These are phyloP conservation scores for Coffea canephora DNA, from an alignment of 257 asterid species.

Conservation along the genomic window DNA sequence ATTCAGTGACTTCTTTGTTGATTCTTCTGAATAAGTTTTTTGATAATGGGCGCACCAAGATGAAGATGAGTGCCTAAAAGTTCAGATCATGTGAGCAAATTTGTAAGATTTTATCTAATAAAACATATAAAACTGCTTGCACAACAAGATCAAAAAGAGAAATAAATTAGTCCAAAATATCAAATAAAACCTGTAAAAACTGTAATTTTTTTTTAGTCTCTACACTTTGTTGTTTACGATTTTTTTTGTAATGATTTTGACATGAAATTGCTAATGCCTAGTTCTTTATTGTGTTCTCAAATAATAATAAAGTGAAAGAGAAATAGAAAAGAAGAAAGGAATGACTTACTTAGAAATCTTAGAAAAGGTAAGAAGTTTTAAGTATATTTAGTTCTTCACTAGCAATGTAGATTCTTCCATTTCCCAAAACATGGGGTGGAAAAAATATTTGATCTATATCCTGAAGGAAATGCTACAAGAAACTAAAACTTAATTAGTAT, in stretches of 20 bases:
- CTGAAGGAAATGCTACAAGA: background rate
- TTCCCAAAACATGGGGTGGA: background rate
- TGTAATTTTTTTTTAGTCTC: background rate
- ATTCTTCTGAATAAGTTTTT: conserved; percentile 57
- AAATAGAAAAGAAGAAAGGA: background rate
- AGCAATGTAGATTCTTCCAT: background rate
- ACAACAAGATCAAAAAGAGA: background rate
- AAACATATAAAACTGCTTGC: background rate
- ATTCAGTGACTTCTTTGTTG: conserved; percentile 61
- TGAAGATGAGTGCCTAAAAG: conserved; percentile 54
- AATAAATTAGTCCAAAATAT: background rate
- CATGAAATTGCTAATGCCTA: too few species aligned
- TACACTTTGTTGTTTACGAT: background rate
- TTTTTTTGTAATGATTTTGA: background rate
- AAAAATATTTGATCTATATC: background rate
- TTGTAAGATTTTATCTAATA: background rate
- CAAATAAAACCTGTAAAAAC: background rate
- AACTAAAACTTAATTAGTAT: background rate
- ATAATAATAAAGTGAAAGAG: background rate
- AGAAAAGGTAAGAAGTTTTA: background rate
- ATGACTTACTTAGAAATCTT: background rate
- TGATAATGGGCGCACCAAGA: conserved; percentile 67
- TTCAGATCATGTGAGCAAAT: conserved; percentile 2
- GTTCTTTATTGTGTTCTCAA: background rate
- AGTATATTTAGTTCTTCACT: background rate